These are phyloP conservation scores for Paspalum notatum DNA, from an alignment of 176 grass and related monocot species.

Conservation along the genomic window DNA sequence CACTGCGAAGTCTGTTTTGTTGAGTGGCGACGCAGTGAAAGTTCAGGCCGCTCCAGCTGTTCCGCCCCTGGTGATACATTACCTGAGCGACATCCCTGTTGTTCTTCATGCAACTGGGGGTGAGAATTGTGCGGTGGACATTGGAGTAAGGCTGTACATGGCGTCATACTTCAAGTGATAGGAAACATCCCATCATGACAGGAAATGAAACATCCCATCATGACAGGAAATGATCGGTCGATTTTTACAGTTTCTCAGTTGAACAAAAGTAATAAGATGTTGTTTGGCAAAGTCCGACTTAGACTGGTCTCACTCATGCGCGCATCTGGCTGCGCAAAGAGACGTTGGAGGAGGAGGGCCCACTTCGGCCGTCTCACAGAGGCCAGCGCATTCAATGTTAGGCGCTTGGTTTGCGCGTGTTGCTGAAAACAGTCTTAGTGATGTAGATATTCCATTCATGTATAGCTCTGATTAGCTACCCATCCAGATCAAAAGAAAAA, in stretches of 20 bases:
- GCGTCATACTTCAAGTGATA: constrained; percentile 75
- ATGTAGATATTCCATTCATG: constrained; percentile 43
- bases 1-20: constrained; percentile 37
- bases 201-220: constrained; percentile 18
- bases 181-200: constrained; percentile 15
- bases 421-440: no score
- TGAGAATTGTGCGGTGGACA: constrained; percentile 64
- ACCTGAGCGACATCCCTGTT: constrained; percentile 76
- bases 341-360: no score
- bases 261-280: constrained; percentile 37
- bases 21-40: constrained; percentile 39
- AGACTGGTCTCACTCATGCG: no score
- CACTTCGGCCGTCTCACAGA: no score
- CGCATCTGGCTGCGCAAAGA: no score
- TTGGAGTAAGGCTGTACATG: constrained; percentile 68
- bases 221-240: constrained; percentile 6
- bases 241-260: constrained; percentile 33
- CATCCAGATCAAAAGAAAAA: background rate
- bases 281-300: constrained; percentile 16
- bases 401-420: no score
- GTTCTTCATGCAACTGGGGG: constrained; percentile 83
- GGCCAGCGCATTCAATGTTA: no score
- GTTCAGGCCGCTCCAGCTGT: constrained; percentile 46
- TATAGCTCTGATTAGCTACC: constrained; percentile 25
- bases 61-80: constrained; percentile 74